These are phyloP conservation scores for Polytrichum formosum DNA, from an alignment of 225 moss, liverwort and hornwort species.

Conservation along the genomic window DNA sequence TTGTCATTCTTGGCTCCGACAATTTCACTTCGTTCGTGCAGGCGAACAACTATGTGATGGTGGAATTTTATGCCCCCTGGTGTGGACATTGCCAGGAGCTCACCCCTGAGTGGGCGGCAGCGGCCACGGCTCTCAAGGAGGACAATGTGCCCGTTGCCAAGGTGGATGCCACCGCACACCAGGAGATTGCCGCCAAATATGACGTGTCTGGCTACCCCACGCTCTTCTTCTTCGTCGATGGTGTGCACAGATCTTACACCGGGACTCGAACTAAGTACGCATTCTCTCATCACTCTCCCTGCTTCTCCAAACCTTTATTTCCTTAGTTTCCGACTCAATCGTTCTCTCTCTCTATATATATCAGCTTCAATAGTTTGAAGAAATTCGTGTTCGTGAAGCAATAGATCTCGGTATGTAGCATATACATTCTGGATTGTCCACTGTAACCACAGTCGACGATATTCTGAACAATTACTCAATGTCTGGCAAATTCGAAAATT, in stretches of 20 bases:
- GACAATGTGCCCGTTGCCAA: conserved; percentile 52
- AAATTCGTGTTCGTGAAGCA: background rate
- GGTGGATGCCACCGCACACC: conserved; percentile 56
- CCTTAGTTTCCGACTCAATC: background rate
- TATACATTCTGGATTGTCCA: too few species aligned
- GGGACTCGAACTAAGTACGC: conserved; percentile 32
- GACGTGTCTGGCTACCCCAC: conserved; percentile 55
- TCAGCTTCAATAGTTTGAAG: background rate
- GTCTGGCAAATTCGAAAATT: too few species aligned
- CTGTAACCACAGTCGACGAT: too few species aligned
- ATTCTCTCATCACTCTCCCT: background rate
- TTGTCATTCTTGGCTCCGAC: conserved; percentile 50
- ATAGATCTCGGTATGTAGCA: too few species aligned
- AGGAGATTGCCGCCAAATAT: conserved; percentile 41
- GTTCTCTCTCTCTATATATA: background rate
- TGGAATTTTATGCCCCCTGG: conserved; percentile 72
- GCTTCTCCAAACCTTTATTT: background rate
- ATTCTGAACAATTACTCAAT: too few species aligned
- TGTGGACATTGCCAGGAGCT: conserved; percentile 63
- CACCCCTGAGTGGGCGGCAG: conserved; percentile 67
- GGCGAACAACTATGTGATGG: conserved; percentile 44
- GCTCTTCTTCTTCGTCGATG: conserved; percentile 64
- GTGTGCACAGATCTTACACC: conserved; percentile 40
- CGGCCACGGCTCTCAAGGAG: conserved; percentile 63
- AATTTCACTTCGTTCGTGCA: conserved; percentile 68